Percentiles rank a stretch among this genome's conserved stretches.
Conservation (phyloP, 345 rosid genomes). For the Gossypium sturtianum region DNA sequence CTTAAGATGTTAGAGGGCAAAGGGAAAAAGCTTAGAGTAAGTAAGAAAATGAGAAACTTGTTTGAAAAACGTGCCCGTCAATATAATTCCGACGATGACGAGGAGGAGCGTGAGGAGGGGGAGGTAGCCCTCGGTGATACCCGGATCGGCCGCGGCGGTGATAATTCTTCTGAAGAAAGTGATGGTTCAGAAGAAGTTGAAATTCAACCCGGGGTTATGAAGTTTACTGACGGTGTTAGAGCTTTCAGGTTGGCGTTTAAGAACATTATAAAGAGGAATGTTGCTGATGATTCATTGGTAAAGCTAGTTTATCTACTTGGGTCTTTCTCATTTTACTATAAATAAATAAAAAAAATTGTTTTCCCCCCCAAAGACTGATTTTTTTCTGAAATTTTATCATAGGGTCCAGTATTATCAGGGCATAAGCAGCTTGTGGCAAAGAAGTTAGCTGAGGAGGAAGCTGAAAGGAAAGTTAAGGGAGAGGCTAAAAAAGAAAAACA, state of each 20-base stretch:
- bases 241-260: conserved; percentile 71
- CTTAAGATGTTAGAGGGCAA: conserved; percentile 12
- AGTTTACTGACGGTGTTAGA: conserved; percentile 62
- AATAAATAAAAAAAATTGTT: not conserved
- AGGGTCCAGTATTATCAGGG: conserved; percentile 90
- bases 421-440: conserved; percentile 83
- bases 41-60: conserved; percentile 7
- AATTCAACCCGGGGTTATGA: conserved; percentile 57
- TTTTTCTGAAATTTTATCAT: not conserved
- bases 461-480: conserved; percentile 66
- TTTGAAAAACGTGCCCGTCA: conserved; percentile 54
- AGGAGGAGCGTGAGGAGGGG: conserved; percentile 6
- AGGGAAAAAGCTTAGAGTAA: not conserved
- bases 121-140: conserved; percentile 3
- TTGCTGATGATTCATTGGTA: conserved; percentile 61
- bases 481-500: conserved; percentile 80
- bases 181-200: conserved; percentile 29
- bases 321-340: not conserved
- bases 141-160: conserved; percentile 15
- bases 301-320: conserved; percentile 19
- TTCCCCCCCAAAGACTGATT: not conserved
- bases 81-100: conserved; percentile 73
- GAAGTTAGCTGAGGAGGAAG: conserved; percentile 86
- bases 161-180: conserved; percentile 18
- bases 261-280: conserved; percentile 56